phyloP scores from a whole-genome alignment of 2,329 filamentous ascomycete species.

The Claviceps sp. region DNA sequence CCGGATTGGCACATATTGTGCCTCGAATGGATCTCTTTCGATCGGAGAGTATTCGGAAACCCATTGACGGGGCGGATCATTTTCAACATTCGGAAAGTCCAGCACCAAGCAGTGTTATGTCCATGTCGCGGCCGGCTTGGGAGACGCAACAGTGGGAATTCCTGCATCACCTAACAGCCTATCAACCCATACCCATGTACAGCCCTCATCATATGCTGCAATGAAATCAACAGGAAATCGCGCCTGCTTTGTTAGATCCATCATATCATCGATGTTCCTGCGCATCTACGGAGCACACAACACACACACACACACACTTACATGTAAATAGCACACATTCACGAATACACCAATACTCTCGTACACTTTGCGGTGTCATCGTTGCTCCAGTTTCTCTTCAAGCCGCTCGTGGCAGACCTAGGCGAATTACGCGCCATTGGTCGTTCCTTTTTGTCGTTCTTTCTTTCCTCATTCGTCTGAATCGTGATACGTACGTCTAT shows the following conservation, averaged over 20 bases:
- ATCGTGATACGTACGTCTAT: too few relatives aligned
- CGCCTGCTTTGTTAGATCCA: neutral
- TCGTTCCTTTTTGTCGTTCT: neutral
- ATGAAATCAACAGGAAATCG: neutral
- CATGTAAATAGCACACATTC: too few relatives aligned
- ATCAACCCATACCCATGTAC: conserved; percentile 3
- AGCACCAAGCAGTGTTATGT: neutral
- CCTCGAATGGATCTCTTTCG: conserved; percentile 2
- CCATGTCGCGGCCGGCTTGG: conserved; percentile 1
- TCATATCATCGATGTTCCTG: too few relatives aligned
- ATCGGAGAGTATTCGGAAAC: conserved; percentile 2
- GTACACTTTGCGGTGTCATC: too few relatives aligned
- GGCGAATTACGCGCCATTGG: too few relatives aligned
- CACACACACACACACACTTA: neutral
- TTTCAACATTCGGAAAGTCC: neutral
- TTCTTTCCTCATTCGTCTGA: neutral
- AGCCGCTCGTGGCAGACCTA: too few relatives aligned
- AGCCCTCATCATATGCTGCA: neutral
- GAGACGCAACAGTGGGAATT: conserved; percentile 4
- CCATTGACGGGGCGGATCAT: conserved; percentile 2
- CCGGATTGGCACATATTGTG: neutral
- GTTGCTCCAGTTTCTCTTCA: too few relatives aligned
- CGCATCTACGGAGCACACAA: too few relatives aligned
- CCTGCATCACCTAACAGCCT: neutral
- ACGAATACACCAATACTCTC: too few relatives aligned